Base-by-base conservation (phyloP, 2,329 filamentous ascomycete species). In the Alternaria sp. region DNA sequence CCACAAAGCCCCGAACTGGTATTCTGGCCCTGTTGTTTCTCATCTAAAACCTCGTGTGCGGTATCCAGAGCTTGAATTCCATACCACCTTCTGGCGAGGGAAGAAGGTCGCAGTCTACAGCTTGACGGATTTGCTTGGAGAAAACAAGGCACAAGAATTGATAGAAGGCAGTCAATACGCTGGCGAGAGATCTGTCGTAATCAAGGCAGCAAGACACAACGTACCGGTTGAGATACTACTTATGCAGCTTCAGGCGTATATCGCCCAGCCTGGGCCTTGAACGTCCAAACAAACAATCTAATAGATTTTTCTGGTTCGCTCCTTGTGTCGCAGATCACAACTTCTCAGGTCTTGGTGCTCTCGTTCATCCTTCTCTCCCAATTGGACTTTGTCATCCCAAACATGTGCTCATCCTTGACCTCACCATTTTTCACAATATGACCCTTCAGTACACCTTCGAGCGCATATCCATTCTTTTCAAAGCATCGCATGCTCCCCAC, bases 401-500 rank as follows among this genome's bases (percentile, higher is more conserved):
- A 79, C 16, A 78, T 30, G 49, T 77, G 62, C 57, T 74, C 30
- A 66, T 77, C 78, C 53, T 54, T 54, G 4, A 75, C 61, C 48
- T 68, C 61, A 0, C 78, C 80, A 54, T 73, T 52, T 72, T 80
- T 82, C 59, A 69, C 71, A 14, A 72, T 63, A 55, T 74, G 68
- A 7, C 68, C 73, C 68, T 69, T 77, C 63, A 76, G 55, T 26
- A 74, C 66, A 1, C 79, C 80, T 63, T 82, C 81, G 20, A 55
- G 48, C 30, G 44, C 53, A 65, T 78, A 82, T 8, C 80, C 80
- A 57, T 72, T 74, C 68, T 77, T 79, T 57, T 76, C 63, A 59
- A 82, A 70, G 39, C 74, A 65, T 43, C 69, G 70, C 64, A 70
- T 73, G 60, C 79, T 81, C 7, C 59, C 78, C 18, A 46, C 20